Conservation (phyloP, 768 basidiomycete species). For the Mycena albidolilacea region DNA sequence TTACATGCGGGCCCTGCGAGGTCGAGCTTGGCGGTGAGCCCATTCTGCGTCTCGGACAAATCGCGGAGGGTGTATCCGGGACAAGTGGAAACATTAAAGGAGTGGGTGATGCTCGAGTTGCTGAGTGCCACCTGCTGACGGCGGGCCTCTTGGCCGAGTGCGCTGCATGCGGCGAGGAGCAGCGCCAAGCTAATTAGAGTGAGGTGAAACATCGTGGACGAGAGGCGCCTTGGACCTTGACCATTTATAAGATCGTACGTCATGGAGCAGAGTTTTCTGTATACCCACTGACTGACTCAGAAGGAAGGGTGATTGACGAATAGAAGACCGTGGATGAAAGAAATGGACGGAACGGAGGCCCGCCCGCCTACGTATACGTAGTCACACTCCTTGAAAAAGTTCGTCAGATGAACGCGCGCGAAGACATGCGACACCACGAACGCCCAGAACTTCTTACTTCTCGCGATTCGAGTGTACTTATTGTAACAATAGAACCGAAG, state of each 20-base stretch:
- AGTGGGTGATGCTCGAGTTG: constrained; percentile 26
- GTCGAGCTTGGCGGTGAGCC: constrained; percentile 68
- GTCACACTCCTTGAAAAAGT: constrained; percentile 25
- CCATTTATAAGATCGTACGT: constrained; percentile 30
- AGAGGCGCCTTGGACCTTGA: constrained; percentile 21
- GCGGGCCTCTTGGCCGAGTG: constrained; percentile 27
- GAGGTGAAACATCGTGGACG: constrained; percentile 25
- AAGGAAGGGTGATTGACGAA: constrained; percentile 28
- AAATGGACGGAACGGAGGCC: constrained; percentile 23
- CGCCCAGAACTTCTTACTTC: constrained; percentile 24
- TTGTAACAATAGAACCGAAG: constrained; percentile 27
- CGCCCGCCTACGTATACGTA: constrained; percentile 26
- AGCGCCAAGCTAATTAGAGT: constrained; percentile 25
- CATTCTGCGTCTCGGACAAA: constrained; percentile 60
- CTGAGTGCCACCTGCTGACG: constrained; percentile 17
- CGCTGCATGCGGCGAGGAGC: constrained; percentile 27
- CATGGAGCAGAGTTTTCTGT: constrained; percentile 21
- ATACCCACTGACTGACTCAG: background rate
- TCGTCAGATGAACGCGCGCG: constrained; percentile 26
- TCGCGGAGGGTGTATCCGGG: constrained; percentile 70
- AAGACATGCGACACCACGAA: constrained; percentile 24
- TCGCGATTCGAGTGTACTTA: constrained; percentile 21
- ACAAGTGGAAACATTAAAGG: constrained; percentile 28
- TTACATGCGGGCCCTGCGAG: constrained; percentile 74
- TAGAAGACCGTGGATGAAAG: constrained; percentile 26